A percentile compares a stretch with the other conserved stretches of the same genome.
These are phyloP conservation scores for Fusarium kyushuense DNA, from an alignment of 2,329 filamentous ascomycete genomes.

Conservation along the genomic window DNA sequence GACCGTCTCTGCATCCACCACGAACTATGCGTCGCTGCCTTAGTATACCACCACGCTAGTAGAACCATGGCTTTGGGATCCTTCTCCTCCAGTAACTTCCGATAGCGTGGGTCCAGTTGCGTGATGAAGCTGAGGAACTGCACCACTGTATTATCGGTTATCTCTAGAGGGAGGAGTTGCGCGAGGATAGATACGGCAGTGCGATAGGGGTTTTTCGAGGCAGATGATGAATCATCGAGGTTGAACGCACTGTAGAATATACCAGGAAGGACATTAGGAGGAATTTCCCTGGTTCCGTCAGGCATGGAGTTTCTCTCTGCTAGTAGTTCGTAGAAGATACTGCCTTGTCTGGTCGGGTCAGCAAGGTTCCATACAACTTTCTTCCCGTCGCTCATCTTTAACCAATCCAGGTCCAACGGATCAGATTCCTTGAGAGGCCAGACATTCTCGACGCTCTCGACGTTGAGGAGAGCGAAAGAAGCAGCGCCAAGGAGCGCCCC, in stretches of 20 bases:
- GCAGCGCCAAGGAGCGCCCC: conserved; percentile 61
- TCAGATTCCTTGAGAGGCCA: conserved; percentile 66
- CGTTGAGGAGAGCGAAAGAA: conserved; percentile 60
- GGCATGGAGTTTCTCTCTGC: conserved; percentile 18
- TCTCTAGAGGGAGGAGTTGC: conserved; percentile 52
- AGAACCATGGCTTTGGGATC: conserved; percentile 67
- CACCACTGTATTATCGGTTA: conserved; percentile 57
- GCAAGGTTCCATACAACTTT: conserved; percentile 64
- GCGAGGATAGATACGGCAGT: conserved; percentile 53
- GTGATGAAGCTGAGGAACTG: conserved; percentile 62
- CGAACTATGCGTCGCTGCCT: conserved; percentile 54
- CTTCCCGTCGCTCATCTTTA: conserved; percentile 68
- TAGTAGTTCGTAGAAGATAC: conserved; percentile 57
- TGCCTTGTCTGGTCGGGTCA: conserved; percentile 61
- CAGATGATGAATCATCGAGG: conserved; percentile 35
- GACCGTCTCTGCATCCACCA: conserved; percentile 65
- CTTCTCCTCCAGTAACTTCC: conserved; percentile 60
- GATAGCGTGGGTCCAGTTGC: conserved; percentile 59
- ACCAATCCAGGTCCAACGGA: conserved; percentile 66
- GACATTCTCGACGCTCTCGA: conserved; percentile 56
- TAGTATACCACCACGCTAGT: conserved; percentile 68
- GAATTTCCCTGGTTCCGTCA: conserved; percentile 25
- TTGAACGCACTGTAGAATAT: conserved; percentile 50
- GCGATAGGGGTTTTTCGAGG: conserved; percentile 51
- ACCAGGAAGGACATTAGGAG: conserved; percentile 47